Evolutionary conservation across 345 rosid species (phyloP).

Genomic region (Corymbia maculata): DNA sequence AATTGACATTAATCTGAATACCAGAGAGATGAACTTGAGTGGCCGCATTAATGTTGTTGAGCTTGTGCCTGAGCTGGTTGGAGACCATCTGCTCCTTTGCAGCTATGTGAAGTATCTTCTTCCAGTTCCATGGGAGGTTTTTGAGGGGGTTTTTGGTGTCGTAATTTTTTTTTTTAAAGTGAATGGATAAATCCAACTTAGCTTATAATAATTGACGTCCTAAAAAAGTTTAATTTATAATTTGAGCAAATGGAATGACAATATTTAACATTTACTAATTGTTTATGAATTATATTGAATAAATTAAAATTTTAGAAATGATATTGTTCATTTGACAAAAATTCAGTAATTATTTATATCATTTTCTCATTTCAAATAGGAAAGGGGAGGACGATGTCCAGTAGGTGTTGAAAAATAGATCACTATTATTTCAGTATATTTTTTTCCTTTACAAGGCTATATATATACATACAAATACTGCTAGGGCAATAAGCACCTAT

Average conservation of each 20-base stretch:
- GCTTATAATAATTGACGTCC: neutral
- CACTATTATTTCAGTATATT: no score
- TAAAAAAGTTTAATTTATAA: no score
- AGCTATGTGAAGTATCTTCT: constrained; percentile 41
- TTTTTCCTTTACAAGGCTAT: no score
- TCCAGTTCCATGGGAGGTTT: neutral
- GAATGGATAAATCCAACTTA: neutral
- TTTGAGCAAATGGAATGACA: neutral
- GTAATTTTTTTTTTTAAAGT: no score
- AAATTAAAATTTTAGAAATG: rapidly evolving
- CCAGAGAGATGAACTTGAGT: constrained; percentile 65
- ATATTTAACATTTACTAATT: rapidly evolving
- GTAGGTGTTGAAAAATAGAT: no score
- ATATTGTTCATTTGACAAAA: rapidly evolving
- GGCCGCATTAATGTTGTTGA: constrained; percentile 51
- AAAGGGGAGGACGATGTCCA: no score
- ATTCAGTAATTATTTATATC: neutral
- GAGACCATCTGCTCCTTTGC: constrained; percentile 45
- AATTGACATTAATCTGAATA: constrained; percentile 73
- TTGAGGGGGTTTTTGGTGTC: neutral
- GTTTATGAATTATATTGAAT: no score
- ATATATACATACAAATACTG: no score
- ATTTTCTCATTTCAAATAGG: neutral
- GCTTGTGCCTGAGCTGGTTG: constrained; percentile 52
- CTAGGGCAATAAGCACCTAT: no score